phyloP scores from a whole-genome alignment of 1,139 yeast species.

The Nakaseomyces uthaithaninus region DNA sequence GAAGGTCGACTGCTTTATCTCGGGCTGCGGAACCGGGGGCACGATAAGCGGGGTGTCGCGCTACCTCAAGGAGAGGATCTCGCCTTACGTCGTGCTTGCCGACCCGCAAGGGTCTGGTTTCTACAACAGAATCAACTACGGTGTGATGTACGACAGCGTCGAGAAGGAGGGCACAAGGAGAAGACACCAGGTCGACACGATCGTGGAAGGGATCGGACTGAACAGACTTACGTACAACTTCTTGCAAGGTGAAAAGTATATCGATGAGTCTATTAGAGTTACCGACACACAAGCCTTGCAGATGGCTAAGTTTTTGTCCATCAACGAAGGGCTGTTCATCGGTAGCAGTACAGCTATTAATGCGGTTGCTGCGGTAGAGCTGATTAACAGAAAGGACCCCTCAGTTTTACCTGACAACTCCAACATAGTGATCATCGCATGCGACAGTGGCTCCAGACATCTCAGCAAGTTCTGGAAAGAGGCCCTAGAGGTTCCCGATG shows the following conservation, averaged over 20 bases:
- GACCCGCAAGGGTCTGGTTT: constrained; percentile 97
- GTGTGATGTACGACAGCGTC: constrained; percentile 85
- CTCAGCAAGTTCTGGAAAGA: constrained; percentile 85
- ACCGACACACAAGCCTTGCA: constrained; percentile 69
- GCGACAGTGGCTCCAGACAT: constrained; percentile 89
- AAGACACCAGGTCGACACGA: constrained; percentile 91
- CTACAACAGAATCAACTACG: constrained; percentile 72
- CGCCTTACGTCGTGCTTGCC: constrained; percentile 52
- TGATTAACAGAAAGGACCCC: constrained; percentile 40
- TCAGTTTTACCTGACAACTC: constrained; percentile 47
- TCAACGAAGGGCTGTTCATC: constrained; percentile 79
- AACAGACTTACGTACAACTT: constrained; percentile 82
- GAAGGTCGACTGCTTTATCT: constrained; percentile 63
- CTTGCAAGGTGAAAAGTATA: constrained; percentile 54
- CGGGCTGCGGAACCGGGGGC: constrained; percentile 66
- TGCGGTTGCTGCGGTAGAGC: constrained; percentile 77
- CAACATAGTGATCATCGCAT: constrained; percentile 75
- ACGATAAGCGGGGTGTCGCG: constrained; percentile 58
- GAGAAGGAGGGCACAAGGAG: constrained; percentile 92
- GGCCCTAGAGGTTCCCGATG: constrained; percentile 34
- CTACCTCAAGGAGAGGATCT: constrained; percentile 49
- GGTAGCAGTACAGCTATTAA: constrained; percentile 91
- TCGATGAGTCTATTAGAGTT: constrained; percentile 77
- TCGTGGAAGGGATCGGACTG: constrained; percentile 89
- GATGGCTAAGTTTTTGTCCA: constrained; percentile 80